Conservation (phyloP, 768 basidiomycete species). For the Chalciporus pseudorubinellus region DNA sequence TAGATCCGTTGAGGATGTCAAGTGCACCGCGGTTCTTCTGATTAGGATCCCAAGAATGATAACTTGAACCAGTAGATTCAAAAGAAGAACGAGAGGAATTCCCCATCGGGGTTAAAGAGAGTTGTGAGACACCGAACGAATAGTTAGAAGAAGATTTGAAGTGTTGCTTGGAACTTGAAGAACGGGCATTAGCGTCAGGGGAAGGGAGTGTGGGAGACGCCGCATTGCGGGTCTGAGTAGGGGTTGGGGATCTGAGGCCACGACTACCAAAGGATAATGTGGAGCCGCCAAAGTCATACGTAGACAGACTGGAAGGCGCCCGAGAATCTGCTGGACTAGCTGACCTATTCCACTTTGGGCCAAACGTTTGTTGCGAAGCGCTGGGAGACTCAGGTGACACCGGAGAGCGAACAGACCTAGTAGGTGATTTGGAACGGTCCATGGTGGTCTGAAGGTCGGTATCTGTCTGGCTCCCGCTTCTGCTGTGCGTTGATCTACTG, state of each 20-base stretch:
- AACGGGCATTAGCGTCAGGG: slow-evolving; percentile 42
- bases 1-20: slow-evolving; percentile 49
- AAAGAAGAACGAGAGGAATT: slow-evolving; percentile 80
- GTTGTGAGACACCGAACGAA: slow-evolving; percentile 49
- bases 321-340: slow-evolving; percentile 37
- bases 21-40: slow-evolving; percentile 52
- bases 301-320: slow-evolving; percentile 48
- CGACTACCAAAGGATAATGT: slow-evolving; percentile 41
- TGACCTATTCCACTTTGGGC: slow-evolving; percentile 30
- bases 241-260: slow-evolving; percentile 59
- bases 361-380: slow-evolving; percentile 32
- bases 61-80: slow-evolving; percentile 80
- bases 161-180: slow-evolving; percentile 58
- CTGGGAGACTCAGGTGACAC: slow-evolving; percentile 60
- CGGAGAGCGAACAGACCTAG: slow-evolving; percentile 54
- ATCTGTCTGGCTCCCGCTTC: slow-evolving; percentile 58
- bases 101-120: slow-evolving; percentile 66
- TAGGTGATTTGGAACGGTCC: slow-evolving; percentile 41
- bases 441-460: slow-evolving; percentile 20
- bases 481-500: slow-evolving; percentile 41
- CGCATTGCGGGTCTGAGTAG: slow-evolving; percentile 60
- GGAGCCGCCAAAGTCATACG: slow-evolving; percentile 47
- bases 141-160: slow-evolving; percentile 48
- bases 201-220: slow-evolving; percentile 43
- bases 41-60: slow-evolving; percentile 73